A percentile compares a stretch with the other conserved stretches of the same genome.
phyloP scores from a whole-genome alignment of 177 flowering plant genomes.

The Tripterygium wilfordii region DNA sequence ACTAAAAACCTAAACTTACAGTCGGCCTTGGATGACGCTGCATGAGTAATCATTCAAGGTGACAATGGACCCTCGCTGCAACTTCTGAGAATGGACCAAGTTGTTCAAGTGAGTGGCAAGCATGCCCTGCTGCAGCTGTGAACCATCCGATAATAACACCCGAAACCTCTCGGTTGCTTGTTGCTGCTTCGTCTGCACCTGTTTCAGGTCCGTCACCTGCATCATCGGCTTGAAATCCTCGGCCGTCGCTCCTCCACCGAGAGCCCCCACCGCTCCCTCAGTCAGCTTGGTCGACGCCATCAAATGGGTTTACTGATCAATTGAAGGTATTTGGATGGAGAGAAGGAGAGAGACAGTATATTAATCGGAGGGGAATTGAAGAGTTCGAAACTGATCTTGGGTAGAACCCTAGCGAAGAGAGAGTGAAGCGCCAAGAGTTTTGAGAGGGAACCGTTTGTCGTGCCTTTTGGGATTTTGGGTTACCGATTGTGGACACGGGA shows the following conservation, averaged over 20 bases:
- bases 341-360: not conserved
- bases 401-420: constrained; percentile 1
- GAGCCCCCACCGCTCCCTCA: constrained; percentile 55
- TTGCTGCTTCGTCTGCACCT: constrained; percentile 35
- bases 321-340: not conserved
- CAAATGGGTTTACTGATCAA: not conserved
- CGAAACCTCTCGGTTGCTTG: constrained; percentile 51
- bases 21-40: constrained; percentile 55
- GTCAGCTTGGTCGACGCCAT: constrained; percentile 43
- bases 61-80: constrained; percentile 74
- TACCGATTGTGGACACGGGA: too few species aligned
- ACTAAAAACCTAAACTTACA: constrained; percentile 30
- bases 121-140: constrained; percentile 72
- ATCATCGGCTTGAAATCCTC: constrained; percentile 55
- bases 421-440: constrained; percentile 1
- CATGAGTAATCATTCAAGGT: constrained; percentile 55
- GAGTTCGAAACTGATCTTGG: not conserved
- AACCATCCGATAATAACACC: constrained; percentile 71
- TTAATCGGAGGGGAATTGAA: not conserved
- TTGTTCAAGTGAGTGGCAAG: constrained; percentile 69
- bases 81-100: constrained; percentile 37
- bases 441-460: not conserved
- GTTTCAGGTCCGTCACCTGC: constrained; percentile 58
- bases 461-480: not conserved
- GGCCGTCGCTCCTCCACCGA: constrained; percentile 31